These are phyloP conservation scores for Cichorium intybus DNA, from an alignment of 140 eudicot genomes.

Conservation along the genomic window DNA sequence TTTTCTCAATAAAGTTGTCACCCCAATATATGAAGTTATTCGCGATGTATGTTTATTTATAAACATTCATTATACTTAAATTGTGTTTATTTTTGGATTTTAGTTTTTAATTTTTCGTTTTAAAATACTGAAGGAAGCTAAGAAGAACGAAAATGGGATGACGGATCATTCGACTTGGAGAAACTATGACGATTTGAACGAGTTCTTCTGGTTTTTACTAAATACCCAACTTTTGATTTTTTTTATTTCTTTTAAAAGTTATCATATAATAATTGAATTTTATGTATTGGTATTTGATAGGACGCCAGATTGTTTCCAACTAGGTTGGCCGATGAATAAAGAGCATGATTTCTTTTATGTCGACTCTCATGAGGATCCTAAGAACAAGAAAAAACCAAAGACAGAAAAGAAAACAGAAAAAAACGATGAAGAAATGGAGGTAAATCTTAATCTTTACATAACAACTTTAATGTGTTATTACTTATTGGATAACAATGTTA, in stretches of 20 bases:
- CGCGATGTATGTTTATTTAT: constrained; percentile 45
- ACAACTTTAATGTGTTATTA: background rate
- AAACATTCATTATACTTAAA: background rate
- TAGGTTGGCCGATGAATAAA: constrained; percentile 93
- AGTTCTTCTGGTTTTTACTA: constrained; percentile 70
- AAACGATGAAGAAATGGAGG: constrained; percentile 66
- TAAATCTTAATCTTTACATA: constrained; percentile 17
- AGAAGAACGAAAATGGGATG: constrained; percentile 77
- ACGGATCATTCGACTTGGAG: constrained; percentile 96
- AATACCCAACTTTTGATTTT: background rate
- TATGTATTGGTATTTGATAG: constrained; percentile 46
- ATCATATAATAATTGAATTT: constrained; percentile 11
- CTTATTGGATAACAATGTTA: background rate
- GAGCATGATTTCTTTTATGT: constrained; percentile 87
- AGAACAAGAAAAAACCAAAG: constrained; percentile 31
- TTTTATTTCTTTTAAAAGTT: background rate
- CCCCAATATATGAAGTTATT: constrained; percentile 76
- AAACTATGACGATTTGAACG: constrained; percentile 94
- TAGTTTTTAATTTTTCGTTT: constrained; percentile 24
- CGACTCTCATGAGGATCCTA: constrained; percentile 33
- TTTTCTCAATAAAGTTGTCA: constrained; percentile 66
- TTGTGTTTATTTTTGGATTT: background rate
- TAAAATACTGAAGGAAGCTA: constrained; percentile 80
- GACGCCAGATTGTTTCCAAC: constrained; percentile 82
- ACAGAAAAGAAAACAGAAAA: constrained; percentile 33